Evolutionary conservation across 2,329 filamentous ascomycete species (phyloP), one percentile per base, ranked within the genome.

Genomic region (Penicillium sp.): DNA sequence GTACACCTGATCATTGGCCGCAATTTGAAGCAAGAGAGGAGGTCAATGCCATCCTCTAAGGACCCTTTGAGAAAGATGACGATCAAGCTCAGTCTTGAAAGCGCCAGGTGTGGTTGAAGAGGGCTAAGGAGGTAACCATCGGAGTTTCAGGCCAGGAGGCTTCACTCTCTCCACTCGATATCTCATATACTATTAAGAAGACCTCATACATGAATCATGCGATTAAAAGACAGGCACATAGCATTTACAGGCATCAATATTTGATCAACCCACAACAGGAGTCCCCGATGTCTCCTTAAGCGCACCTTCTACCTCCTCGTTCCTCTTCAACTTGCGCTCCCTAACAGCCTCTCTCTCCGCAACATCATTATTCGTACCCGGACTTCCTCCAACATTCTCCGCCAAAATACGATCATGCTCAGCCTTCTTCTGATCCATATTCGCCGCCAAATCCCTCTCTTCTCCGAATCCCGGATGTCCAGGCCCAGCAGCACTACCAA

Each of bases 391-490:
- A n/a, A 66, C 57, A 33, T 68, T 67, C 26, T 74, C 66, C 1
- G 66, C 71, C 37, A 78, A 53, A 19, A 75, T 58, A 1, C 62
- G 65, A 48, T 74, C 68, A 70, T 79, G 77, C 46, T 75, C 71
- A 42, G 63, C 68, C 57, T 63, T 65, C 64, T 79, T 78, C 54
- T 70, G 51, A 30, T 68, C 72, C 71, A 79, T 65, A 58, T 76
- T 67, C 51, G 71, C 68, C 19, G 68, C 64, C n/a, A 72, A 64
- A 61, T 73, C 70, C 10, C 53, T 52, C 43, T 76, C 71, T 40
- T 77, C 74, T 28, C 72, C 75, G 33, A 71, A 73, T 2, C 70
- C 70, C 7, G 72, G 69, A 51, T 65, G 56, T n/a, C 74, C 73
- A 13, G 72, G 66, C 8, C 72, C 68, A 45, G 57, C 54, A 16